phyloP scores from a whole-genome alignment of 2,329 filamentous ascomycete species.

The Monilinia polystroma region DNA sequence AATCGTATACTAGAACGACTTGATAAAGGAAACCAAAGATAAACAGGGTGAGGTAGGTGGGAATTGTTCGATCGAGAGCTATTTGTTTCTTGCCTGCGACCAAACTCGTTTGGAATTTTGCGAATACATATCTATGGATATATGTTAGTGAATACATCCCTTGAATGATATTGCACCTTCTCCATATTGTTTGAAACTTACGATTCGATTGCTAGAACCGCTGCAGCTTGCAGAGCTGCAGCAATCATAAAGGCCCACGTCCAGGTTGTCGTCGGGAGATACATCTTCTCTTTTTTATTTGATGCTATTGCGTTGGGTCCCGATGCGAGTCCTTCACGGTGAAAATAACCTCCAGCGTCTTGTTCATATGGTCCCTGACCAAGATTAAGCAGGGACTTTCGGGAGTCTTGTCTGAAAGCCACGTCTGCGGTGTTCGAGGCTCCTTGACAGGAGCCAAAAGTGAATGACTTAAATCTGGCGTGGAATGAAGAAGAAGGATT shows the following conservation, averaged over 20 bases:
- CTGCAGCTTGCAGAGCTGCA: conserved; percentile 71
- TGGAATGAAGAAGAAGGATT: background rate
- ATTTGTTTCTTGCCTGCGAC: conserved; percentile 49
- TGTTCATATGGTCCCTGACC: conserved; percentile 42
- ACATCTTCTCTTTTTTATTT: conserved; percentile 53
- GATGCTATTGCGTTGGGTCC: conserved; percentile 23
- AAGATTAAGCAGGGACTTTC: conserved; percentile 47
- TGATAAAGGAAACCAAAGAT: conserved; percentile 97
- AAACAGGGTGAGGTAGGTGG: conserved; percentile 92
- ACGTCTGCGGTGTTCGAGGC: conserved; percentile 44
- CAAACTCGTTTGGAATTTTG: conserved; percentile 71
- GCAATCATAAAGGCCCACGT: conserved; percentile 80
- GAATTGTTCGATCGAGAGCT: conserved; percentile 70
- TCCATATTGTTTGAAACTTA: conserved; percentile 49
- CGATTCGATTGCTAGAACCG: conserved; percentile 84
- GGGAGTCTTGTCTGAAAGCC: conserved; percentile 48
- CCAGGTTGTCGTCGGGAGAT: conserved; percentile 77
- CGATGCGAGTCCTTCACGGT: conserved; percentile 38
- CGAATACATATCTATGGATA: conserved; percentile 73
- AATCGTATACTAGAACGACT: conserved; percentile 87
- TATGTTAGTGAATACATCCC: conserved; percentile 20
- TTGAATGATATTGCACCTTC: conserved; percentile 15
- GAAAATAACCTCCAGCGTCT: conserved; percentile 40
- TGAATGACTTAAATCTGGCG: conserved; percentile 18
- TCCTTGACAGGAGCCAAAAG: conserved; percentile 33